Percentiles rank a stretch among this genome's conserved stretches.
These are phyloP conservation scores for Solanum commersonii DNA, from an alignment of 257 asterid species.

Conservation along the genomic window DNA sequence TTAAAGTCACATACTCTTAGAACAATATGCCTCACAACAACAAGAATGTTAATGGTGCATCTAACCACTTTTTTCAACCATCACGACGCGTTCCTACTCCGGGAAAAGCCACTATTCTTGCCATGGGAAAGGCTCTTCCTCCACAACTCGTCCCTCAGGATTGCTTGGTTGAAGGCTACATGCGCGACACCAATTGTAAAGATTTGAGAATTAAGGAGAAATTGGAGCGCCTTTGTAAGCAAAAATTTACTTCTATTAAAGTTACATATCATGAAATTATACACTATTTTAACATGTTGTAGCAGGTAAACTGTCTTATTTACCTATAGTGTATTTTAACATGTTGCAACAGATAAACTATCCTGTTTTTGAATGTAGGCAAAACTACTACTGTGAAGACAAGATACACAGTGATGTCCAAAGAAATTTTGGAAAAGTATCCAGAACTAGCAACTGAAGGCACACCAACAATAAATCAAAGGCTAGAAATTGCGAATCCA, in stretches of 20 bases:
- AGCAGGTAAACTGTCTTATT: neutral
- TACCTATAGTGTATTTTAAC: neutral
- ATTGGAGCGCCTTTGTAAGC: conserved; percentile 67
- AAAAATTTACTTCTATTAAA: neutral
- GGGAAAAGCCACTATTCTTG: conserved; percentile 77
- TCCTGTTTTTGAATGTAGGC: conserved; percentile 27
- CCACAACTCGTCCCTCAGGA: conserved; percentile 80
- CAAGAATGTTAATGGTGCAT: conserved; percentile 12
- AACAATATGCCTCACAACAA: conserved; percentile 32
- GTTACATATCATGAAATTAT: neutral
- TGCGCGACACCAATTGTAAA: conserved; percentile 71
- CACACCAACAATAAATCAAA: conserved; percentile 66
- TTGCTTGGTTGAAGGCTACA: conserved; percentile 69
- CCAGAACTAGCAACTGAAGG: conserved; percentile 89
- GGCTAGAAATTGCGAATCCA: conserved; percentile 74
- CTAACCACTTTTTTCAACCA: neutral
- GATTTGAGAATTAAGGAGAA: conserved; percentile 72
- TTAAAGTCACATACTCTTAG: neutral
- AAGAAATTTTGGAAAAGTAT: conserved; percentile 56
- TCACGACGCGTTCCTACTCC: conserved; percentile 35
- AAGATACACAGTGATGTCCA: conserved; percentile 77
- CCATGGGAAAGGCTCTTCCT: conserved; percentile 82
- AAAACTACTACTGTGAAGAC: conserved; percentile 90
- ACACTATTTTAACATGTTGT: neutral
- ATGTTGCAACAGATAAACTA: neutral